Conservation (phyloP, 2,329 filamentous ascomycete species). For the Epichloe elymi region DNA sequence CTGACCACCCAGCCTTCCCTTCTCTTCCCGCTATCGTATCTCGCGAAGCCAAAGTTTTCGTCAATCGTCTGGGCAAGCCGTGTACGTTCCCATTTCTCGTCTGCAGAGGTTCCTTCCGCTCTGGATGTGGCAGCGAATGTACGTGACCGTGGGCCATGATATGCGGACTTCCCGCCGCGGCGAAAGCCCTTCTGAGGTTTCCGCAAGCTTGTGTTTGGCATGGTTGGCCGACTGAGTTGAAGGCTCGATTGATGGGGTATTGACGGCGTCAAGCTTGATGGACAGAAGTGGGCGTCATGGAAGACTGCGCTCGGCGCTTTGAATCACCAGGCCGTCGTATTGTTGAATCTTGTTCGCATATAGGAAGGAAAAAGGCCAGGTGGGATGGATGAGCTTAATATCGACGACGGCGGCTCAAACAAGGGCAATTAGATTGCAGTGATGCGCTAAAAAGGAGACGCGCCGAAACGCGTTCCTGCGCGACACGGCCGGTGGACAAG, state of each 20-base stretch:
- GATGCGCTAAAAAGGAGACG: slow-evolving; percentile 16
- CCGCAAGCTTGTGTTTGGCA: slow-evolving; percentile 48
- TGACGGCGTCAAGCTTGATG: slow-evolving; percentile 8
- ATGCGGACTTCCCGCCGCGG: slow-evolving; percentile 54
- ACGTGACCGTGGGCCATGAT: slow-evolving; percentile 56
- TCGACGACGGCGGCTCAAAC: background rate
- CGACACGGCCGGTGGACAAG: slow-evolving; percentile 13
- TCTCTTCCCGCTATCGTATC: slow-evolving; percentile 75
- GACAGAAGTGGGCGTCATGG: slow-evolving; percentile 9
- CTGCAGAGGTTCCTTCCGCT: slow-evolving; percentile 75
- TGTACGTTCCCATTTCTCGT: slow-evolving; percentile 83
- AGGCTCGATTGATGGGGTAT: slow-evolving; percentile 10
- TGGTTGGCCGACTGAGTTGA: slow-evolving; percentile 12
- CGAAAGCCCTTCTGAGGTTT: slow-evolving; percentile 53
- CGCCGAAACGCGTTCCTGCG: slow-evolving; percentile 17
- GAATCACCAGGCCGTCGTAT: background rate
- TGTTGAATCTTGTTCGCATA: background rate
- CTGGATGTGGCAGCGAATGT: slow-evolving; percentile 70
- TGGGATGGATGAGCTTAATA: background rate
- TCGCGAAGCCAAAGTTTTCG: slow-evolving; percentile 84
- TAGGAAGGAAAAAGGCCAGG: background rate
- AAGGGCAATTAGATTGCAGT: background rate
- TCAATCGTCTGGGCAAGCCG: slow-evolving; percentile 80
- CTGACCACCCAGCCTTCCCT: slow-evolving; percentile 91
- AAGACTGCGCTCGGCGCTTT: slow-evolving; percentile 1